These are phyloP conservation scores for Suillus sp. DNA, from an alignment of 768 basidiomycete genomes.

Conservation along the genomic window DNA sequence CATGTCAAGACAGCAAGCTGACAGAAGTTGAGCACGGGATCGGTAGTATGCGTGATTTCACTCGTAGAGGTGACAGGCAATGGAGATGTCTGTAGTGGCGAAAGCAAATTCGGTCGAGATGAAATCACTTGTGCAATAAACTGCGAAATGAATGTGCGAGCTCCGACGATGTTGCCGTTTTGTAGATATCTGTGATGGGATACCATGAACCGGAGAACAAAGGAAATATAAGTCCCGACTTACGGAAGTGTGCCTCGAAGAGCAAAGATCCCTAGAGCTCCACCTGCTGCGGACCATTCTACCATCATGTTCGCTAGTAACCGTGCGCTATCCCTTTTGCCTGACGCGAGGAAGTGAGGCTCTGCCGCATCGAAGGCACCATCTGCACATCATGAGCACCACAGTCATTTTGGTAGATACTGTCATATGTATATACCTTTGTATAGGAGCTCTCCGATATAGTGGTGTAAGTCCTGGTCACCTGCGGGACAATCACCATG, in stretches of 20 bases:
- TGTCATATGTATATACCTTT: constrained; percentile 60
- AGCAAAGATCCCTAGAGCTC: constrained; percentile 72
- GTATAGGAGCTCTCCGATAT: constrained; percentile 84
- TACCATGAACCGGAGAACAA: constrained; percentile 14
- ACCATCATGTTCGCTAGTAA: constrained; percentile 84
- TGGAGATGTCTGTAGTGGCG: constrained; percentile 43
- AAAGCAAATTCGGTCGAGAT: constrained; percentile 42
- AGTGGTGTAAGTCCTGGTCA: constrained; percentile 86
- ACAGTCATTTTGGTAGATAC: not conserved
- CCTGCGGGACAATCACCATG: constrained; percentile 80
- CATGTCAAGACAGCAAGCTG: constrained; percentile 90
- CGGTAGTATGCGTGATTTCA: constrained; percentile 75
- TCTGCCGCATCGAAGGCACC: constrained; percentile 76
- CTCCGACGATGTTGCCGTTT: constrained; percentile 90
- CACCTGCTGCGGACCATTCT: constrained; percentile 67
- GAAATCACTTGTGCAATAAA: constrained; percentile 67
- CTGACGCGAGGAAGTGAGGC: constrained; percentile 79
- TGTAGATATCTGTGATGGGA: constrained; percentile 60
- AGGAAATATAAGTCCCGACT: constrained; percentile 17
- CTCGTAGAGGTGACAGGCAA: constrained; percentile 48
- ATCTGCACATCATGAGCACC: constrained; percentile 48
- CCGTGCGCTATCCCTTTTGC: constrained; percentile 86
- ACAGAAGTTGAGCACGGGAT: constrained; percentile 81
- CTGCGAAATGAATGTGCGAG: constrained; percentile 87
- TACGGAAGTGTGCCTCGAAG: constrained; percentile 86